Percentiles rank a stretch among this genome's conserved stretches.
Evolutionary conservation across 1,284 basidiomycete genomes (phyloP).

Genomic region (Cryptococcus sp.): DNA sequence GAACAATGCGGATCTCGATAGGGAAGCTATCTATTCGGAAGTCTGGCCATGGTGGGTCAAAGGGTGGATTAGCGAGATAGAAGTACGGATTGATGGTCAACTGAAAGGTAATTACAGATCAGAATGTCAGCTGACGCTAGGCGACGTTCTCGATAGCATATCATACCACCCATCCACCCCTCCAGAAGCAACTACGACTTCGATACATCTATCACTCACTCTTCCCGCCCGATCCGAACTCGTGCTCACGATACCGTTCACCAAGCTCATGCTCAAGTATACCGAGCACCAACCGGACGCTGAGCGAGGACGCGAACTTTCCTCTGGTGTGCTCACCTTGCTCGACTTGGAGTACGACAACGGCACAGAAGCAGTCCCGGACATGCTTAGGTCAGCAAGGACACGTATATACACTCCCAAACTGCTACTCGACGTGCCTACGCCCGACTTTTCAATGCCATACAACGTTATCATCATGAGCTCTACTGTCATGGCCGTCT

Average conservation of each 20-base stretch:
- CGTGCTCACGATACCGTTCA: constrained; percentile 66
- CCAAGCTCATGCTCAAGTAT: constrained; percentile 84
- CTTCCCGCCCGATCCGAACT: constrained; percentile 66
- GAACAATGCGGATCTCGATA: constrained; percentile 58
- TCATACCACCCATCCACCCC: constrained; percentile 65
- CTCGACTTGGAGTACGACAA: constrained; percentile 12
- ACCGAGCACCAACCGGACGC: constrained; percentile 95
- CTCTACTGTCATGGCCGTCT: constrained; percentile 81
- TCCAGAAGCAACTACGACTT: constrained; percentile 63
- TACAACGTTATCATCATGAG: constrained; percentile 99
- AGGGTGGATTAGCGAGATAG: constrained; percentile 79
- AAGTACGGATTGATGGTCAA: constrained; percentile 44
- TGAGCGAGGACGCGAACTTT: constrained; percentile 88
- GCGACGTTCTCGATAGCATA: constrained; percentile 59
- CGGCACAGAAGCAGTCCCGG: background rate
- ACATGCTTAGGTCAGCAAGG: constrained; percentile 22
- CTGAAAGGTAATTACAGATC: background rate
- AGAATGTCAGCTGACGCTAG: constrained; percentile 45
- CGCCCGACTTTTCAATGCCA: constrained; percentile 98
- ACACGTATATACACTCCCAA: constrained; percentile 69
- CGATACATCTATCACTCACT: constrained; percentile 65
- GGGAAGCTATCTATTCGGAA: constrained; percentile 74
- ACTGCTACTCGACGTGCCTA: constrained; percentile 82
- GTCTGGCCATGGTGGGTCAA: constrained; percentile 90
- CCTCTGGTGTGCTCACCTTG: constrained; percentile 64